Evolutionary conservation across 1,284 basidiomycete genomes (phyloP).

Genomic region (Marasmius sp.): DNA sequence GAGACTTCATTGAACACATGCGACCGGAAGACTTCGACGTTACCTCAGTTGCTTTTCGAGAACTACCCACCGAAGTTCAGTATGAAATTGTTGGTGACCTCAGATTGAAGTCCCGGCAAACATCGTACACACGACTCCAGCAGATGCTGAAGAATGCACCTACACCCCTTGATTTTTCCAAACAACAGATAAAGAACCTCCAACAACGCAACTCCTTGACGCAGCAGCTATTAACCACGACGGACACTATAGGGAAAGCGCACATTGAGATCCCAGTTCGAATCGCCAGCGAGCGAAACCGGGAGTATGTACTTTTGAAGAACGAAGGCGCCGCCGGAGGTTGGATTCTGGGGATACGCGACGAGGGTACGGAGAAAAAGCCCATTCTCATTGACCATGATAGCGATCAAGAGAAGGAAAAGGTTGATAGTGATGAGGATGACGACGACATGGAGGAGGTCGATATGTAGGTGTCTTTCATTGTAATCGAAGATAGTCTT

Average conservation of each 20-base stretch:
- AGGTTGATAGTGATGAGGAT: slow-evolving; percentile 46
- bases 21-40: slow-evolving; percentile 91
- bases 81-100: slow-evolving; percentile 99
- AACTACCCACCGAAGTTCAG: slow-evolving; percentile 93
- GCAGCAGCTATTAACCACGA: slow-evolving; percentile 92
- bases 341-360: slow-evolving; percentile 91
- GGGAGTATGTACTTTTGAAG: slow-evolving; percentile 91
- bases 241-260: slow-evolving; percentile 89
- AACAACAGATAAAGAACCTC: slow-evolving; percentile 90
- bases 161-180: slow-evolving; percentile 93
- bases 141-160: slow-evolving; percentile 83
- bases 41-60: slow-evolving; percentile 85
- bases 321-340: slow-evolving; percentile 86
- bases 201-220: slow-evolving; percentile 90
- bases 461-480: slow-evolving; percentile 49
- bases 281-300: slow-evolving; percentile 93
- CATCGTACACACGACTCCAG: slow-evolving; percentile 88
- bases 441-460: slow-evolving; percentile 77
- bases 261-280: slow-evolving; percentile 89
- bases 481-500: background rate
- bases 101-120: slow-evolving; percentile 90
- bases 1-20: slow-evolving; percentile 90
- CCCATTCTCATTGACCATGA: slow-evolving; percentile 84
- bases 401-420: slow-evolving; percentile 53
- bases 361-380: slow-evolving; percentile 72